Percentiles rank a stretch among this genome's conserved stretches.
phyloP scores from a whole-genome alignment of 148 eudicot species.

The Spergularia marina region DNA sequence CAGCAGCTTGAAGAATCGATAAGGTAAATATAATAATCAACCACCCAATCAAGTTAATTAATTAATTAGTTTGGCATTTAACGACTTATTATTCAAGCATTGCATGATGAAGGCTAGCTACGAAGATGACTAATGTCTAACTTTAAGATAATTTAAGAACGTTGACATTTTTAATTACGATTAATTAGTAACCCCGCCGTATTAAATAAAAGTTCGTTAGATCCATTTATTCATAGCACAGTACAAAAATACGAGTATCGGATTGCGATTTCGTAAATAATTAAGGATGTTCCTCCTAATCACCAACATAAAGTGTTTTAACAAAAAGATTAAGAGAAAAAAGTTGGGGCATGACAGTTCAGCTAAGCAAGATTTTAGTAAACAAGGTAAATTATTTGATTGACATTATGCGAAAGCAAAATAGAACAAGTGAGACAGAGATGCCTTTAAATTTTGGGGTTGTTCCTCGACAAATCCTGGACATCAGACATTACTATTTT shows the following conservation, averaged over 20 bases:
- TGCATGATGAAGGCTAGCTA: slow-evolving; percentile 13
- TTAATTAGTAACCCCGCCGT: no score
- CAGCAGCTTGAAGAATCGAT: slow-evolving; percentile 12
- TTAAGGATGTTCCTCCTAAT: neutral
- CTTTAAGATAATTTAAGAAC: no score
- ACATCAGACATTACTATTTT: slow-evolving; percentile 25
- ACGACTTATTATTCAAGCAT: slow-evolving; percentile 15
- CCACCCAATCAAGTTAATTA: slow-evolving; percentile 20
- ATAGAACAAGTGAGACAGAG: slow-evolving; percentile 34
- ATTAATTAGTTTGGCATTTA: neutral
- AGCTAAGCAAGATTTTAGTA: slow-evolving; percentile 27
- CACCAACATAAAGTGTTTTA: slow-evolving; percentile 28
- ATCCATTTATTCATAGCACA: no score
- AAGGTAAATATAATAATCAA: neutral
- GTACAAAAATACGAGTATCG: no score
- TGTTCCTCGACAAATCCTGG: slow-evolving; percentile 31
- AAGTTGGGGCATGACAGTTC: slow-evolving; percentile 26
- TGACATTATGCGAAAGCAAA: slow-evolving; percentile 32
- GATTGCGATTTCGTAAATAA: neutral
- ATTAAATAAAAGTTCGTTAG: no score
- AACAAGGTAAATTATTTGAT: slow-evolving; percentile 29
- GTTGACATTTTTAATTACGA: no score
- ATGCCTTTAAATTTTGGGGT: slow-evolving; percentile 18
- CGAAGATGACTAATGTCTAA: slow-evolving; percentile 3
- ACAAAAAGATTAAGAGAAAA: slow-evolving; percentile 8